A percentile compares a stretch with the other conserved stretches of the same genome.
These are phyloP conservation scores for Plantago ovata DNA, from an alignment of 257 asterid species.

Conservation along the genomic window DNA sequence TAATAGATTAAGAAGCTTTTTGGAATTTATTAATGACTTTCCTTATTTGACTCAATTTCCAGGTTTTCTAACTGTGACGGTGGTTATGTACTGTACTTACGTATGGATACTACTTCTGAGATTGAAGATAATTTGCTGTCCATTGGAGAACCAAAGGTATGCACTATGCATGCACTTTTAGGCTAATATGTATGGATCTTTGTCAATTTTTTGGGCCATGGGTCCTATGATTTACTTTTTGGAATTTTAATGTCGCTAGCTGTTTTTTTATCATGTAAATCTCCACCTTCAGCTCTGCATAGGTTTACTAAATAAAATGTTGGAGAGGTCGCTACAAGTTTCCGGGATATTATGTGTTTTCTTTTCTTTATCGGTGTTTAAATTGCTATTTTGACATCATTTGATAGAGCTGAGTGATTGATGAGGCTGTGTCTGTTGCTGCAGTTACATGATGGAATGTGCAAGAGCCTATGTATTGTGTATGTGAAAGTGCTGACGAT, in stretches of 20 bases:
- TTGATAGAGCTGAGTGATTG: too few relatives aligned
- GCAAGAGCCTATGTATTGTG: slow-evolving; percentile 69
- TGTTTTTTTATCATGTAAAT: neutral
- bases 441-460: slow-evolving; percentile 98
- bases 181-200: slow-evolving; percentile 7
- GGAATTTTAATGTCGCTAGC: too few relatives aligned
- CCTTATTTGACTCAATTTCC: slow-evolving; percentile 17
- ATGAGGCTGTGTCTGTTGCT: slow-evolving; percentile 23
- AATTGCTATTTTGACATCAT: neutral
- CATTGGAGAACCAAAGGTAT: slow-evolving; percentile 94
- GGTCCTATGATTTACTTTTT: too few relatives aligned
- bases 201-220: neutral
- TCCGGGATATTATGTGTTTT: neutral
- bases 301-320: too few relatives aligned
- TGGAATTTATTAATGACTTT: slow-evolving; percentile 18
- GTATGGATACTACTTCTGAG: slow-evolving; percentile 65
- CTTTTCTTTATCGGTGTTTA: neutral
- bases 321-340: too few relatives aligned
- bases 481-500: slow-evolving; percentile 75
- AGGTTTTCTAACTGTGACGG: slow-evolving; percentile 28
- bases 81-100: slow-evolving; percentile 19
- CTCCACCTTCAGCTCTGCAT: too few relatives aligned
- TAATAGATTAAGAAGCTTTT: slow-evolving; percentile 13
- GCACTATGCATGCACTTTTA: too few relatives aligned
- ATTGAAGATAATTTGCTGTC: slow-evolving; percentile 68